phyloP scores from a whole-genome alignment of 2,329 filamentous ascomycete genomes.

The Tetracladium maxilliforme region DNA sequence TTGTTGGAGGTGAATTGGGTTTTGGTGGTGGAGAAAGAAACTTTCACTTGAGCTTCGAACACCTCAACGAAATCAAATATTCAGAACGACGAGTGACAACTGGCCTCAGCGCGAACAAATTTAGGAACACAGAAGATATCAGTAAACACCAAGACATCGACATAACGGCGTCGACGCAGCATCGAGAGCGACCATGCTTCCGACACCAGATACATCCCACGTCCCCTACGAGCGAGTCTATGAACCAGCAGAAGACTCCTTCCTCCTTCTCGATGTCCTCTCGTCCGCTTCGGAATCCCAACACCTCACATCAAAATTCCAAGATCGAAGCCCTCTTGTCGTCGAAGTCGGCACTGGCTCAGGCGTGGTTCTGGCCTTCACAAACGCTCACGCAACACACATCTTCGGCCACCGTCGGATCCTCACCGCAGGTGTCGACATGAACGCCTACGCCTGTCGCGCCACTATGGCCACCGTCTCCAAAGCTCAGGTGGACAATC shows the following conservation, averaged over 20 bases:
- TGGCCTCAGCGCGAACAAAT: too few relatives aligned
- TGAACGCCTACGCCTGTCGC: conserved; percentile 70
- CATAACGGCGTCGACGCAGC: too few relatives aligned
- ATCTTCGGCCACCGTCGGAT: conserved; percentile 63
- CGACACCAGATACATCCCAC: conserved; percentile 86
- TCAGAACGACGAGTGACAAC: too few relatives aligned
- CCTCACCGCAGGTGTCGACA: conserved; percentile 64
- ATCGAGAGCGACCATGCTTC: conserved; percentile 48
- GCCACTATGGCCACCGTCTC: conserved; percentile 58
- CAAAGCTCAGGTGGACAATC: conserved; percentile 21
- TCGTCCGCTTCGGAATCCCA: conserved; percentile 52
- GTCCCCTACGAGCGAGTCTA: conserved; percentile 82
- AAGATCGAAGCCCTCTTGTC: conserved; percentile 39
- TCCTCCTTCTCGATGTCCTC: conserved; percentile 81
- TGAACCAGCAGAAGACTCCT: conserved; percentile 93
- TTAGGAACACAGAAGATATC: too few relatives aligned
- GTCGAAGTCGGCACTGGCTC: conserved; percentile 86
- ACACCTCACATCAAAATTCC: conserved; percentile 55
- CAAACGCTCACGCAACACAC: conserved; percentile 54
- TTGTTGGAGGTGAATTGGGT: too few relatives aligned
- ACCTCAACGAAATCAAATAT: too few relatives aligned
- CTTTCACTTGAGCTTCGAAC: too few relatives aligned
- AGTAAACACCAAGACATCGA: too few relatives aligned
- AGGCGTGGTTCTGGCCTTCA: conserved; percentile 83
- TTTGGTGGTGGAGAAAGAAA: too few relatives aligned